Evolutionary conservation across 1,284 basidiomycete genomes (phyloP).

Genomic region (Thelephora terrestris): DNA sequence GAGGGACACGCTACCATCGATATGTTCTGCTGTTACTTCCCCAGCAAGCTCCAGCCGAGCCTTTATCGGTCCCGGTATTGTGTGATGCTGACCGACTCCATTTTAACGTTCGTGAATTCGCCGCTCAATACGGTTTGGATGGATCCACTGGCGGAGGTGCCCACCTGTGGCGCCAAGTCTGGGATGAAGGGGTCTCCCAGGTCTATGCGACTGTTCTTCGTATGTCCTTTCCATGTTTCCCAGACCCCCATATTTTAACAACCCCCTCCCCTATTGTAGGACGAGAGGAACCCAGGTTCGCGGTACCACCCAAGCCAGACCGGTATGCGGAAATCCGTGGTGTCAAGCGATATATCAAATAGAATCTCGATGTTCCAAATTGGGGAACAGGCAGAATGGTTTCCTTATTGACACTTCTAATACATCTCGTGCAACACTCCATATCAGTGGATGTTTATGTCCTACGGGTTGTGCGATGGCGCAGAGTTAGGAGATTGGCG

Average conservation of each 20-base stretch:
- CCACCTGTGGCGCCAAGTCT: constrained; percentile 79
- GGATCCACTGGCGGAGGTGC: constrained; percentile 52
- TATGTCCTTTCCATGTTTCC: constrained; percentile 30
- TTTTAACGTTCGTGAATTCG: constrained; percentile 62
- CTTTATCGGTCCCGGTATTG: constrained; percentile 29
- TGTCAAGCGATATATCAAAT: constrained; percentile 35
- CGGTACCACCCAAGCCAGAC: constrained; percentile 35
- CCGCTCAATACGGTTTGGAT: constrained; percentile 43
- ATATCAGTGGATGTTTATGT: background rate
- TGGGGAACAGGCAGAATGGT: background rate
- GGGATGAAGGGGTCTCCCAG: constrained; percentile 55
- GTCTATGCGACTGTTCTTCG: constrained; percentile 64
- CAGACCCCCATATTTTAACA: constrained; percentile 5
- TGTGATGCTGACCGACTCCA: constrained; percentile 33
- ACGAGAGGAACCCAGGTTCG: constrained; percentile 56
- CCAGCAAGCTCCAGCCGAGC: constrained; percentile 36
- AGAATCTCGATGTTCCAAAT: background rate
- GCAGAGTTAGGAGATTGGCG: no score
- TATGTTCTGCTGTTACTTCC: constrained; percentile 71
- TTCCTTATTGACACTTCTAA: constrained; percentile 6
- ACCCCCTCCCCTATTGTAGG: constrained; percentile 29
- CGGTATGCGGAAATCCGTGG: constrained; percentile 48
- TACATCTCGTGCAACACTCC: background rate
- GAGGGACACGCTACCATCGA: constrained; percentile 79
- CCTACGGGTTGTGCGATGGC: background rate